A percentile compares a stretch with the other conserved stretches of the same genome.
These are phyloP conservation scores for Camellia lanceoleosa DNA, from an alignment of 148 eudicot species.

Conservation along the genomic window DNA sequence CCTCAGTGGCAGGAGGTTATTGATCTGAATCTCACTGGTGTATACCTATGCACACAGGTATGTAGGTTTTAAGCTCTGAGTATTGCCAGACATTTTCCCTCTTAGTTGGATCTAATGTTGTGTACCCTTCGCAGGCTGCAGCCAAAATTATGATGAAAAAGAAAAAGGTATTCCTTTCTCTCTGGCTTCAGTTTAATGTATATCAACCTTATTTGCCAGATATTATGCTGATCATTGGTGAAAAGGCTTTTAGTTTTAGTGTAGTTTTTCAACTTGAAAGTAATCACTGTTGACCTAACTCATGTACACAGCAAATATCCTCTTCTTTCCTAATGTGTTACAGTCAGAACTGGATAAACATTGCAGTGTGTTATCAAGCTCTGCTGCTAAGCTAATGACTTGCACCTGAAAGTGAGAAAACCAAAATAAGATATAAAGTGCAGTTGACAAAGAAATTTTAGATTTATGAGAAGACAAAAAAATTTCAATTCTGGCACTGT, in stretches of 20 bases:
- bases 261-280: background rate
- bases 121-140: constrained; percentile 61
- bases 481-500: too few relatives aligned
- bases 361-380: background rate
- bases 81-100: background rate
- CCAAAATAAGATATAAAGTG: too few relatives aligned
- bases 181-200: background rate
- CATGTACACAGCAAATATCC: background rate
- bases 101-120: background rate
- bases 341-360: background rate
- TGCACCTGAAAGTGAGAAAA: background rate
- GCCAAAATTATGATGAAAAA: constrained; percentile 84
- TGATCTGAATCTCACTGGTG: constrained; percentile 92
- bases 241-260: background rate
- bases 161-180: constrained; percentile 55
- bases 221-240: background rate
- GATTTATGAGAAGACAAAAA: background rate
- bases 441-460: background rate
- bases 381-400: background rate
- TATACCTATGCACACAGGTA: constrained; percentile 91
- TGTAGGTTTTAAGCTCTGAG: constrained; percentile 8
- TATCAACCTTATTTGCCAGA: background rate
- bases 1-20: constrained; percentile 94
- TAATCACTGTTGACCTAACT: background rate
- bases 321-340: background rate